phyloP scores from a whole-genome alignment of 495 filamentous ascomycete species.

The Aspergillus haitiensis region DNA sequence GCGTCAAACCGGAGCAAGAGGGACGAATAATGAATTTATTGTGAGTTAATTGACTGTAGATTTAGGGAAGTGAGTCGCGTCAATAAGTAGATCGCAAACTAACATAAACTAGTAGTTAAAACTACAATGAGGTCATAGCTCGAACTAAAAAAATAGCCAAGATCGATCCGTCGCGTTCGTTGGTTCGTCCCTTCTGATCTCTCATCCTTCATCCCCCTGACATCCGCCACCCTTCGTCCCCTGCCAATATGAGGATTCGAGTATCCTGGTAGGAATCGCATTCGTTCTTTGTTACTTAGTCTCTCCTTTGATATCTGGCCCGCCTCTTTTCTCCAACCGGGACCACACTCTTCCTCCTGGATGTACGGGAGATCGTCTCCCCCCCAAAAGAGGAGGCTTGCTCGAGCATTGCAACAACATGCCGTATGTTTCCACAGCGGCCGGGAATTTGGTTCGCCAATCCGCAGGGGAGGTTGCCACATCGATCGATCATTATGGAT shows the following conservation, averaged over 20 bases:
- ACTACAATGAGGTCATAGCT: too few species aligned
- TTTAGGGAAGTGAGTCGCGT: too few species aligned
- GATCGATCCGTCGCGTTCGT: not conserved
- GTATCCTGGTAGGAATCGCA: not conserved
- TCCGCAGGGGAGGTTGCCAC: conserved; percentile 32
- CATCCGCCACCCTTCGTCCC: not conserved
- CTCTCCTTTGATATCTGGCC: not conserved
- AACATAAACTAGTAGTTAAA: too few species aligned
- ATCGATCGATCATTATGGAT: conserved; percentile 9
- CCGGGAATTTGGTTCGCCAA: conserved; percentile 27
- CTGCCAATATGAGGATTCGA: not conserved
- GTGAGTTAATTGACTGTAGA: too few species aligned
- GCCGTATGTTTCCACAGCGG: conserved; percentile 29
- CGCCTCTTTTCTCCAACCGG: not conserved
- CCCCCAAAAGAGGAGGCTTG: conserved; percentile 28
- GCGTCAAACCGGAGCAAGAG: too few species aligned
- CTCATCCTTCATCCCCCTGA: not conserved
- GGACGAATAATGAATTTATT: too few species aligned
- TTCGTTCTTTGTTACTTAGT: not conserved
- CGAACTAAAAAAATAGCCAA: not conserved
- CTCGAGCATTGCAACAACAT: conserved; percentile 35
- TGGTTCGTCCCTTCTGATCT: not conserved
- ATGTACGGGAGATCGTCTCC: conserved; percentile 36
- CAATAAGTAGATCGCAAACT: too few species aligned
- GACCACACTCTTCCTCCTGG: conserved; percentile 23